These are phyloP conservation scores for Skeletonema grethae DNA, from an alignment of 108 stramenopile species.

Conservation along the genomic window DNA sequence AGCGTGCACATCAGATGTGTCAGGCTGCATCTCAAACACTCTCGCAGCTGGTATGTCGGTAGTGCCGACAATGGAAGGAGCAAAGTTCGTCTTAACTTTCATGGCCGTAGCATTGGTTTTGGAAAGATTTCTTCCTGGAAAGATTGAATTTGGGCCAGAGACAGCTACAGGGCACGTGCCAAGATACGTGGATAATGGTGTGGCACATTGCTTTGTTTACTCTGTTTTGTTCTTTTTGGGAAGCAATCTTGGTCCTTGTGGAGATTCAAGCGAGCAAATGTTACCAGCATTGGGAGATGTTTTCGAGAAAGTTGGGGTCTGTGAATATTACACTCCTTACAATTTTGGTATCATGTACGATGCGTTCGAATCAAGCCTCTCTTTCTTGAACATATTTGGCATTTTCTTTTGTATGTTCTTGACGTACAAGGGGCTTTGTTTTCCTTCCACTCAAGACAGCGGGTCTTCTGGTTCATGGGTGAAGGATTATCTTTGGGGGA, in stretches of 20 bases:
- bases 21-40: constrained; percentile 26
- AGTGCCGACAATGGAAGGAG: constrained; percentile 43
- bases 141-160: constrained; percentile 51
- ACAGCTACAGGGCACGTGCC: constrained; percentile 71
- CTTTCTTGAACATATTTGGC: constrained; percentile 92
- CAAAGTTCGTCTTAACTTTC: constrained; percentile 60
- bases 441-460: constrained; percentile 87
- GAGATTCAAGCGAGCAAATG: constrained; percentile 10
- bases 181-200: constrained; percentile 61
- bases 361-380: constrained; percentile 63
- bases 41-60: constrained; percentile 48
- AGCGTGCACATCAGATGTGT: constrained; percentile 26
- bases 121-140: constrained; percentile 84
- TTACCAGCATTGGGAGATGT: constrained; percentile 1
- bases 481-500: constrained; percentile 99
- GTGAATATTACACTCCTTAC: constrained; percentile 40
- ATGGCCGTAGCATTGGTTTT: constrained; percentile 79
- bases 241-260: constrained; percentile 54
- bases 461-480: constrained; percentile 85
- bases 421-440: constrained; percentile 84
- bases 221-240: constrained; percentile 40
- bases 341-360: constrained; percentile 79
- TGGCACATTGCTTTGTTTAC: constrained; percentile 55
- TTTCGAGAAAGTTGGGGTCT: constrained; percentile 13
- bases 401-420: constrained; percentile 87